A percentile compares a stretch with the other conserved stretches of the same genome.
Evolutionary conservation across 2,329 filamentous ascomycete genomes (phyloP).

Genomic region (Orbilia oligospora): DNA sequence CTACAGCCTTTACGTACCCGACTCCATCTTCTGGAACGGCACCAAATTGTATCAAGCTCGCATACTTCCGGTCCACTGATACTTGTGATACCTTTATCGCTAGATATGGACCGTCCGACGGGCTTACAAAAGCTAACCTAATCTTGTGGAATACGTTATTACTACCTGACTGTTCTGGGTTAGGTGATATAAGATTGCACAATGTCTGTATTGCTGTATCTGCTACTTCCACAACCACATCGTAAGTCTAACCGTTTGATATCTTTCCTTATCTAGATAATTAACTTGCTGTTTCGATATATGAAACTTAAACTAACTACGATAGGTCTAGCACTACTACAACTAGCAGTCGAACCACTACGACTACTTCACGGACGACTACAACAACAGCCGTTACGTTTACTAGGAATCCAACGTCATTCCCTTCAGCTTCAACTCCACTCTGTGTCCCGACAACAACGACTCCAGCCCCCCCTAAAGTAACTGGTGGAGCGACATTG

Average conservation of each 20-base stretch:
- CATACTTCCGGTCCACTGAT: slow-evolving; percentile 1
- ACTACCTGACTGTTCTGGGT: slow-evolving; percentile 20
- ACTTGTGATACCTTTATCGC: slow-evolving; percentile 27
- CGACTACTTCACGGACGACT: background rate
- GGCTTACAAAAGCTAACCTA: slow-evolving; percentile 9
- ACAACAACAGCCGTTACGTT: slow-evolving; percentile 1
- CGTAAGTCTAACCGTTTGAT: no score
- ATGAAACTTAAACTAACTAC: background rate
- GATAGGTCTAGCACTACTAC: no score
- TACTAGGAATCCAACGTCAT: slow-evolving; percentile 10
- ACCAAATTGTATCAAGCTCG: slow-evolving; percentile 4
- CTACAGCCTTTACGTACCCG: no score
- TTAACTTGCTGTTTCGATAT: no score
- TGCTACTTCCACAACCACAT: background rate
- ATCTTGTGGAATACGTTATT: slow-evolving; percentile 35
- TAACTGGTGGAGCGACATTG: slow-evolving; percentile 8
- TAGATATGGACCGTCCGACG: slow-evolving; percentile 13
- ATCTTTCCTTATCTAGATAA: background rate
- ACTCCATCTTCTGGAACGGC: background rate
- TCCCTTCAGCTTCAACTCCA: slow-evolving; percentile 21
- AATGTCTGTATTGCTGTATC: slow-evolving; percentile 9
- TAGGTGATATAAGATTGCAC: background rate
- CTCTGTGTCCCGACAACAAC: slow-evolving; percentile 10
- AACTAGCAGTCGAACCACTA: background rate
- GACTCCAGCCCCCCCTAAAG: background rate